Evolutionary conservation across 1,284 basidiomycete species (phyloP).

Genomic region (Inonotus obliquus): DNA sequence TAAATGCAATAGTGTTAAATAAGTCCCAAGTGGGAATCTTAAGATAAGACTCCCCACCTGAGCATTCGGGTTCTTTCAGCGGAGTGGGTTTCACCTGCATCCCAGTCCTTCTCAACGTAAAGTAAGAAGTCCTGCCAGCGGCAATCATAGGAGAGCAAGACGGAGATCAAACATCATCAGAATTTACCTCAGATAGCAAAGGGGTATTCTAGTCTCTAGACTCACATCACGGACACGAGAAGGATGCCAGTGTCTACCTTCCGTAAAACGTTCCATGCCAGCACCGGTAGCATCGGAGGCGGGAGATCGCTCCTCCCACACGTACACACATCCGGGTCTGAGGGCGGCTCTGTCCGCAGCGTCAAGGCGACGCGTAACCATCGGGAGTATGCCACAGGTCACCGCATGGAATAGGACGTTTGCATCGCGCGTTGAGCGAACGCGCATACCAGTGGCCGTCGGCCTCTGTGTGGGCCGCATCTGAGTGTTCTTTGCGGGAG

Average conservation of each 20-base stretch:
- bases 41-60: constrained; percentile 8
- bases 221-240: constrained; percentile 32
- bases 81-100: constrained; percentile 14
- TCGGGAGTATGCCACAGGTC: constrained; percentile 28
- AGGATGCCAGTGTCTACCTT: constrained; percentile 33
- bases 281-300: constrained; percentile 34
- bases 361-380: constrained; percentile 39
- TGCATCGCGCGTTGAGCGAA: constrained; percentile 31
- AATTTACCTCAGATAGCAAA: not conserved
- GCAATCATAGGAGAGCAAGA: constrained; percentile 5
- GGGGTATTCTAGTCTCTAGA: constrained; percentile 4
- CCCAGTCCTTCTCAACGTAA: constrained; percentile 35
- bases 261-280: constrained; percentile 42
- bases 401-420: constrained; percentile 36
- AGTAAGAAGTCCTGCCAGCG: constrained; percentile 36
- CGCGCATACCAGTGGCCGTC: constrained; percentile 27
- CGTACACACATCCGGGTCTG: constrained; percentile 39
- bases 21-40: not conserved
- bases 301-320: constrained; percentile 39
- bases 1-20: constrained; percentile 5
- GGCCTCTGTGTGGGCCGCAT: constrained; percentile 27
- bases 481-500: constrained; percentile 7
- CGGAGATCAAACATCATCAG: not conserved
- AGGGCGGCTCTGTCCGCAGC: constrained; percentile 39
- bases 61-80: constrained; percentile 17